Conservation (phyloP, 169 alveolate genomes). For the Plasmodium chabaudi region DNA sequence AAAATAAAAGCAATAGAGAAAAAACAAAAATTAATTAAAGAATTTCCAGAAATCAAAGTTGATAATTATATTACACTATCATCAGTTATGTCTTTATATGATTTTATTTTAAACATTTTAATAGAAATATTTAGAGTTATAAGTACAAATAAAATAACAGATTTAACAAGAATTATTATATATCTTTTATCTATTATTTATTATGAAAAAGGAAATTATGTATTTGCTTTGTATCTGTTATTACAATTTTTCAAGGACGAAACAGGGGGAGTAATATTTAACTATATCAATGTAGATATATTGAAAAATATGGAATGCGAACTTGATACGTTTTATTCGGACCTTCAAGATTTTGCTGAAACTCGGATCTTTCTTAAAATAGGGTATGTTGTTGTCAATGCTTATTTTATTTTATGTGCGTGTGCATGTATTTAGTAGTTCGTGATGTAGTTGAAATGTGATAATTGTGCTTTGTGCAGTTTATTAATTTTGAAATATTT, state of each 20-base stretch:
- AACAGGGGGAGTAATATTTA: slow-evolving; percentile 10
- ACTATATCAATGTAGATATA: not conserved
- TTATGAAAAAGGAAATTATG: slow-evolving; percentile 44
- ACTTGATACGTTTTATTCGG: not conserved
- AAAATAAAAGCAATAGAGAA: slow-evolving; percentile 45
- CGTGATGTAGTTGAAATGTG: too few species aligned
- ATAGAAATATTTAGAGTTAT: slow-evolving; percentile 48
- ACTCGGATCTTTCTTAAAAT: not conserved
- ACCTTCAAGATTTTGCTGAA: not conserved
- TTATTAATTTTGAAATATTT: not conserved
- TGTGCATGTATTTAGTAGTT: too few species aligned
- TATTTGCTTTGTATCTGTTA: slow-evolving; percentile 22
- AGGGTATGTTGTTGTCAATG: slow-evolving; percentile 1
- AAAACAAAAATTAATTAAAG: slow-evolving; percentile 20
- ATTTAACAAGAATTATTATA: slow-evolving; percentile 34
- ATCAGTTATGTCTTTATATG: slow-evolving; percentile 6
- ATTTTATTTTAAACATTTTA: slow-evolving; percentile 47
- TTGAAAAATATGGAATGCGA: slow-evolving; percentile 16
- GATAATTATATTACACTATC: slow-evolving; percentile 30
- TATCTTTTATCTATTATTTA: slow-evolving; percentile 64
- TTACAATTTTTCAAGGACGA: slow-evolving; percentile 23
- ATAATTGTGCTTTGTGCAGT: not conserved
- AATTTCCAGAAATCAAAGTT: slow-evolving; percentile 13
- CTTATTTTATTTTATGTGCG: not conserved
- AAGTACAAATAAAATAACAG: slow-evolving; percentile 26